Evolutionary conservation across 768 basidiomycete species (phyloP).

Genomic region (Harrya chromipes): DNA sequence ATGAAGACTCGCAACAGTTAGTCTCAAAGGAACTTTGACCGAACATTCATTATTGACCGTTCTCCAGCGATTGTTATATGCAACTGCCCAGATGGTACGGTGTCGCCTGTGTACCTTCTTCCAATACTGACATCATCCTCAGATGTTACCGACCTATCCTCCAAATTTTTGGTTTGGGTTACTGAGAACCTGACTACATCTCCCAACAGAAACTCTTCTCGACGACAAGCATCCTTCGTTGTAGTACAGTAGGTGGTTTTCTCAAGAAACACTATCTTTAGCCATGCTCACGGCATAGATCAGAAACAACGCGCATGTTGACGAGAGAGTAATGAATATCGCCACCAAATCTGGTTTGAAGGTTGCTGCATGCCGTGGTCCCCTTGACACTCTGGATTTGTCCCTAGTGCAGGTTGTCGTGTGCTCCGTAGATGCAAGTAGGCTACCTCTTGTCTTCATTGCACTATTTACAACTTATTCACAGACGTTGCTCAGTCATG

Average conservation of each 20-base stretch:
- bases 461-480: slow-evolving; percentile 3
- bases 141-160: slow-evolving; percentile 19
- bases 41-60: not conserved
- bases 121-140: slow-evolving; percentile 1
- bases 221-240: slow-evolving; percentile 13
- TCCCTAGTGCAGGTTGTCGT: slow-evolving; percentile 37
- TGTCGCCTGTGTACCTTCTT: not conserved
- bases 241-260: slow-evolving; percentile 18
- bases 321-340: slow-evolving; percentile 15
- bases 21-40: not conserved
- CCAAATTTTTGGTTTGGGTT: slow-evolving; percentile 20
- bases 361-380: slow-evolving; percentile 11
- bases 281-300: not conserved
- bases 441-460: slow-evolving; percentile 1
- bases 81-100: slow-evolving; percentile 19
- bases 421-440: slow-evolving; percentile 39
- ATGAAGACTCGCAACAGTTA: slow-evolving; percentile 22
- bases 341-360: slow-evolving; percentile 15
- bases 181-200: not conserved
- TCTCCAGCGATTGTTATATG: slow-evolving; percentile 19
- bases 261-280: not conserved
- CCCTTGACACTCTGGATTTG: slow-evolving; percentile 15
- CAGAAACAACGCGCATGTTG: slow-evolving; percentile 14
- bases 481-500: slow-evolving; percentile 41
- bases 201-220: not conserved